phyloP scores from a whole-genome alignment of 208 protist genomes.

The Acanthamoeba culbertsoni region DNA sequence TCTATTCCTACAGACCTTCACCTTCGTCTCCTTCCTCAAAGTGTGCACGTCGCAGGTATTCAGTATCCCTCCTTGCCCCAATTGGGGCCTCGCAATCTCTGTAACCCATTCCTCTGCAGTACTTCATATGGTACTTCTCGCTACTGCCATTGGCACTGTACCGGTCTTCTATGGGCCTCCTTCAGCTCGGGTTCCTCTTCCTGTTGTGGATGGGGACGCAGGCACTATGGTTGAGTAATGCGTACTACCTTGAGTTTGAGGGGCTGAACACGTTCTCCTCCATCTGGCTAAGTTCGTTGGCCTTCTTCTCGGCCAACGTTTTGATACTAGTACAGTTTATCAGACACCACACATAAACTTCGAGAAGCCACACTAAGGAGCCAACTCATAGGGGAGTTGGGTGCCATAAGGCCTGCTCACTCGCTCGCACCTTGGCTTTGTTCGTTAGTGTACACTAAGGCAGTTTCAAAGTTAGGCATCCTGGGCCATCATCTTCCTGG shows the following conservation, averaged over 20 bases:
- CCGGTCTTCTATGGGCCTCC: slow-evolving; percentile 25
- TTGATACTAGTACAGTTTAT: background rate
- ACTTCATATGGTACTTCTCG: slow-evolving; percentile 86
- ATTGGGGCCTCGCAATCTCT: background rate
- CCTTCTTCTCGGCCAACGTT: slow-evolving; percentile 60
- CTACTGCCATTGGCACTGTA: slow-evolving; percentile 75
- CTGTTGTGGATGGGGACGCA: slow-evolving; percentile 60
- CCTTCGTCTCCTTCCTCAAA: slow-evolving; percentile 86
- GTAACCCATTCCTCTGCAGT: slow-evolving; percentile 75
- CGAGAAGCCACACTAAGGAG: no score
- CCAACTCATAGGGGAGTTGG: no score
- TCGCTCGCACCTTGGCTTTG: no score
- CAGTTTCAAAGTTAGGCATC: no score
- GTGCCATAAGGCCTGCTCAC: no score
- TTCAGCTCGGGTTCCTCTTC: background rate
- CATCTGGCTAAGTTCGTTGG: slow-evolving; percentile 65
- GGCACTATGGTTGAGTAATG: slow-evolving; percentile 73
- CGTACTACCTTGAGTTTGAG: slow-evolving; percentile 80
- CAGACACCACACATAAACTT: slow-evolving; percentile 1
- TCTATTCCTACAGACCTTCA: slow-evolving; percentile 77
- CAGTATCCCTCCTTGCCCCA: background rate
- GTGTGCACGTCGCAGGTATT: slow-evolving; percentile 76
- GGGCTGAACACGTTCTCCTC: slow-evolving; percentile 71
- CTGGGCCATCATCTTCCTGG: no score
- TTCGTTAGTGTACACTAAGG: no score